Evolutionary conservation across 129 eudicot species (phyloP).

Genomic region (Sambucus nigra): DNA sequence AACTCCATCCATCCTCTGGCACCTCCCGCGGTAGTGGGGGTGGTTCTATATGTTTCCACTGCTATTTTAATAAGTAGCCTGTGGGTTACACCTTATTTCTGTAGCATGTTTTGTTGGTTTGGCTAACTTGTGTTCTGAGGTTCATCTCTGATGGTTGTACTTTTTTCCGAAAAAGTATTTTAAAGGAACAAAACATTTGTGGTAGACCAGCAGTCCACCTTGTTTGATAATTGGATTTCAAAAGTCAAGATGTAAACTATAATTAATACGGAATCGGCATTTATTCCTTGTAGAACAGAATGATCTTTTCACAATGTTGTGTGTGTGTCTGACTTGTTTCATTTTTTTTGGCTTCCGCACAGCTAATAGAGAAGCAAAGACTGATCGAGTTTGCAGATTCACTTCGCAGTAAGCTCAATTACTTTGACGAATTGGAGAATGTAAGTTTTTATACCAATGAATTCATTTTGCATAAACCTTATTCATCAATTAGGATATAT

Average conservation of each 20-base stretch:
- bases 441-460: slow-evolving; percentile 33
- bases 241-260: not conserved
- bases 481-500: no score
- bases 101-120: not conserved
- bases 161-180: no score
- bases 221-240: no score
- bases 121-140: not conserved
- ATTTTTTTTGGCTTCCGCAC: slow-evolving; percentile 15
- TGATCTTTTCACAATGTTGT: not conserved
- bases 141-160: not conserved
- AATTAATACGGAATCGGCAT: not conserved
- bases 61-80: not conserved
- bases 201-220: no score
- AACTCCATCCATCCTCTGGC: not conserved
- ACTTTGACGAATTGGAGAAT: slow-evolving; percentile 94
- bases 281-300: not conserved
- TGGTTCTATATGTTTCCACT: no score
- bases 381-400: slow-evolving; percentile 93
- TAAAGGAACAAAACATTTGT: no score
- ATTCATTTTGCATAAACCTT: no score
- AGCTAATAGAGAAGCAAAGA: slow-evolving; percentile 90
- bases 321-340: not conserved
- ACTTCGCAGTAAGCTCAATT: slow-evolving; percentile 84
- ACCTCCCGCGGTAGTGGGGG: no score
- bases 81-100: not conserved